Percentiles rank a stretch among this genome's conserved stretches.
These are phyloP conservation scores for Cyclotella cryptica DNA, from an alignment of 108 stramenopile genomes.

Conservation along the genomic window DNA sequence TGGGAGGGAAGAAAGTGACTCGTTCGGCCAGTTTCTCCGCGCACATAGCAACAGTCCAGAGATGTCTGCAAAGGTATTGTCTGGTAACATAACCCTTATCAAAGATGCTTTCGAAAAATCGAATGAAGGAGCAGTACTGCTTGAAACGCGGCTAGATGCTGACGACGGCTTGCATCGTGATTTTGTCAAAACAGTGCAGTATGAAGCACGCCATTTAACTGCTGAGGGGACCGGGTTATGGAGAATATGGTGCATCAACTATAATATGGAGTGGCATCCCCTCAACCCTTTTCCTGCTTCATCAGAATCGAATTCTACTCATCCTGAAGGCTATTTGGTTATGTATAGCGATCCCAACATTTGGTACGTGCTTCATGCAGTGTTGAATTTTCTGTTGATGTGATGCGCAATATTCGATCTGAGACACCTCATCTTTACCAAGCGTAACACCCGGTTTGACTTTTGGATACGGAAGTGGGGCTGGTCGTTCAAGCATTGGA, in stretches of 20 bases:
- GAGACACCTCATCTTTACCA: conserved; percentile 4
- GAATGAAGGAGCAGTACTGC: conserved; percentile 35
- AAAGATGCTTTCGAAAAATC: conserved; percentile 36
- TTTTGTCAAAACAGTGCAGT: conserved; percentile 29
- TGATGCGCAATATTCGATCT: background rate
- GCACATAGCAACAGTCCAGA: conserved; percentile 6
- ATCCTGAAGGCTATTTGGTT: conserved; percentile 35
- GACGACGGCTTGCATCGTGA: conserved; percentile 70
- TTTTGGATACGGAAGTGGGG: conserved; percentile 54
- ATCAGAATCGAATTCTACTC: conserved; percentile 10
- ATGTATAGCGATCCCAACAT: conserved; percentile 35
- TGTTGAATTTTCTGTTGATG: background rate
- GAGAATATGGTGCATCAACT: conserved; percentile 51
- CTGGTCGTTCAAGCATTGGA: conserved; percentile 27
- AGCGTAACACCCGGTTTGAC: conserved; percentile 75
- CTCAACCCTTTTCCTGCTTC: conserved; percentile 33
- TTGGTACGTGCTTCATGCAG: background rate
- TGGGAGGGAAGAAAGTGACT: conserved; percentile 18
- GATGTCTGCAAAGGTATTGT: conserved; percentile 1
- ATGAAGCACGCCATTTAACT: conserved; percentile 23
- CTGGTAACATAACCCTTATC: conserved; percentile 52
- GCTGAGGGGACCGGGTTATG: conserved; percentile 8
- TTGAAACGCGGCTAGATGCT: conserved; percentile 80
- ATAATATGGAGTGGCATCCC: conserved; percentile 53
- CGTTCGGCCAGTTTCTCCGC: conserved; percentile 26